Conservation (phyloP, 2,329 filamentous ascomycete species). For the Pezicula carpinea region DNA sequence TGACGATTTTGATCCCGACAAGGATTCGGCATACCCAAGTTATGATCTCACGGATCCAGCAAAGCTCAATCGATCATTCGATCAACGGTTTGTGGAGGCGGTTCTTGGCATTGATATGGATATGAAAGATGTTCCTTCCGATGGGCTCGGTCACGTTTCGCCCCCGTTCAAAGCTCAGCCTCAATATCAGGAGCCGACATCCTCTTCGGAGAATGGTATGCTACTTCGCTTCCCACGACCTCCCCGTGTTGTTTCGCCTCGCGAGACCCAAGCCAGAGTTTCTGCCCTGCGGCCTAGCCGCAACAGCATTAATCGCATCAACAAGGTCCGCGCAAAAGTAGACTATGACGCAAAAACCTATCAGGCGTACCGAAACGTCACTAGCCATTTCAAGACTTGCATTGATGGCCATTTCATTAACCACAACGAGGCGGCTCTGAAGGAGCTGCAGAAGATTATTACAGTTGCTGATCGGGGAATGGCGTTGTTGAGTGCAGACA, state of each 20-base stretch:
- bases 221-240: too few species aligned
- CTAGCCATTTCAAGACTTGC: constrained; percentile 24
- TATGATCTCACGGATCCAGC: constrained; percentile 26
- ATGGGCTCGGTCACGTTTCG: neutral
- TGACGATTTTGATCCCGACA: constrained; percentile 23
- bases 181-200: too few species aligned
- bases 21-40: constrained; percentile 9
- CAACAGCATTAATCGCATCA: neutral
- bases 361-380: constrained; percentile 24
- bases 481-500: constrained; percentile 18
- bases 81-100: constrained; percentile 29
- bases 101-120: constrained; percentile 14
- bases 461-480: constrained; percentile 27
- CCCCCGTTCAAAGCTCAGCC: too few species aligned
- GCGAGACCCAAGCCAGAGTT: neutral
- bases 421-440: constrained; percentile 26
- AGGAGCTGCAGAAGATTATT: constrained; percentile 27
- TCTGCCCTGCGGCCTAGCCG: neutral
- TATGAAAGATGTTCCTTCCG: neutral
- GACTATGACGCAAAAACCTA: constrained; percentile 26
- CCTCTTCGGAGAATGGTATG: too few species aligned
- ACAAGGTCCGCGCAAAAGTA: neutral
- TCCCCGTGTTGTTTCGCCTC: too few species aligned
- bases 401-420: constrained; percentile 29
- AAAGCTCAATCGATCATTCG: constrained; percentile 19